These are phyloP conservation scores for Sporothrix euskadiensis DNA, from an alignment of 2,329 filamentous ascomycete genomes.

Conservation along the genomic window DNA sequence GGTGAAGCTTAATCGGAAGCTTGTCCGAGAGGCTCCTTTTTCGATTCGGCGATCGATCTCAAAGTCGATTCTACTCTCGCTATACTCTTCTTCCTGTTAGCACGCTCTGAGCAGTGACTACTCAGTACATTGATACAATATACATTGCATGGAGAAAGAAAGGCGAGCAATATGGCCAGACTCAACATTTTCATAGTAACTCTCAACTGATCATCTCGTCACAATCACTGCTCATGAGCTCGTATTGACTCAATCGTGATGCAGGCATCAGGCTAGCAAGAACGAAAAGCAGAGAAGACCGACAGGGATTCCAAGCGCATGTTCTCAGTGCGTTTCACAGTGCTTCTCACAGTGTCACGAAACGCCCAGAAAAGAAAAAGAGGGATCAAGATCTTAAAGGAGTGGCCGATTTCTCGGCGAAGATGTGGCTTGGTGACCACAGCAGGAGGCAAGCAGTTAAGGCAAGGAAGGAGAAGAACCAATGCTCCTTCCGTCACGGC, in stretches of 20 bases:
- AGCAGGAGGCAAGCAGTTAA: not conserved
- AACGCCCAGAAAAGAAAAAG: not conserved
- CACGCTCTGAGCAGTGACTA: not conserved
- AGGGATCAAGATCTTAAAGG: not conserved
- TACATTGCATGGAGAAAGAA: not conserved
- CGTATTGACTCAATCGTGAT: not conserved
- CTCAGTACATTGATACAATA: not conserved
- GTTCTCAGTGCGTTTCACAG: not conserved
- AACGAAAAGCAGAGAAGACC: not conserved
- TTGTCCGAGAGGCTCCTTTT: conserved; percentile 9
- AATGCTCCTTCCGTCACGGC: conserved; percentile 14
- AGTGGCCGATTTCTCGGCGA: not conserved
- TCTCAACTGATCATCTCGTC: not conserved
- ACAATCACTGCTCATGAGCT: not conserved
- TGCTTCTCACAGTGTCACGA: not conserved
- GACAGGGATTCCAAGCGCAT: not conserved
- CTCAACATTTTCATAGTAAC: not conserved
- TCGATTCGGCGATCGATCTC: not conserved
- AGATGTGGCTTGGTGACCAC: not conserved
- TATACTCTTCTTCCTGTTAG: not conserved
- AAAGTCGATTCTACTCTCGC: not conserved
- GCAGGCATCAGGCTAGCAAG: not conserved
- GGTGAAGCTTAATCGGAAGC: not conserved
- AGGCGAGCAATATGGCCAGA: not conserved
- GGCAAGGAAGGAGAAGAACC: not conserved